These are phyloP conservation scores for Microdochium nivale DNA, from an alignment of 2,329 filamentous ascomycete genomes.

Conservation along the genomic window DNA sequence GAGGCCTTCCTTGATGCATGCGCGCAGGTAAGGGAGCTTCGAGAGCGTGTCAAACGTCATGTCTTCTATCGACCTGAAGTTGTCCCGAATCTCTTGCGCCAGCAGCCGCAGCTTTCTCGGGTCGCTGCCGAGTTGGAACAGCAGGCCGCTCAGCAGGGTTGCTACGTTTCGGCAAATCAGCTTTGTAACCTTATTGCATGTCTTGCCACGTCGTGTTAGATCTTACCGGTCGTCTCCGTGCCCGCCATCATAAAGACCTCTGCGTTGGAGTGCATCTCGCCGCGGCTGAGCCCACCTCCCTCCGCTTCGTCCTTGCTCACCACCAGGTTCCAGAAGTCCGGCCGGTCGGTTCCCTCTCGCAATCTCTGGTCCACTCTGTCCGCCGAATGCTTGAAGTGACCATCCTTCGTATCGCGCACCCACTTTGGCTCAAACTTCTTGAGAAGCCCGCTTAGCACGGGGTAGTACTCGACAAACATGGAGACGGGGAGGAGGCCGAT, in stretches of 20 bases:
- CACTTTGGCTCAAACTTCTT: not conserved
- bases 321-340: not conserved
- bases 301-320: not conserved
- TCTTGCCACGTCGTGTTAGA: no score
- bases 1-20: not conserved
- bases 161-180: no score
- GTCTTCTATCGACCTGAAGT: not conserved
- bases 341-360: not conserved
- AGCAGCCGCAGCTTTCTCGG: not conserved
- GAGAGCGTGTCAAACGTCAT: not conserved
- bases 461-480: not conserved
- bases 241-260: not conserved
- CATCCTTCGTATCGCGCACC: not conserved
- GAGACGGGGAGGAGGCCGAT: not conserved
- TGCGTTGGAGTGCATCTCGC: not conserved
- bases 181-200: no score
- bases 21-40: not conserved
- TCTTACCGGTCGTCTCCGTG: not conserved
- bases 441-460: not conserved
- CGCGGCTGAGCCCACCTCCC: not conserved
- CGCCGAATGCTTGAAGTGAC: not conserved
- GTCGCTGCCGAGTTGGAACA: not conserved
- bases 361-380: not conserved
- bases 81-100: not conserved
- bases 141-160: not conserved